These are phyloP conservation scores for Ascochyta lentis DNA, from an alignment of 2,329 filamentous ascomycete genomes.

Conservation along the genomic window DNA sequence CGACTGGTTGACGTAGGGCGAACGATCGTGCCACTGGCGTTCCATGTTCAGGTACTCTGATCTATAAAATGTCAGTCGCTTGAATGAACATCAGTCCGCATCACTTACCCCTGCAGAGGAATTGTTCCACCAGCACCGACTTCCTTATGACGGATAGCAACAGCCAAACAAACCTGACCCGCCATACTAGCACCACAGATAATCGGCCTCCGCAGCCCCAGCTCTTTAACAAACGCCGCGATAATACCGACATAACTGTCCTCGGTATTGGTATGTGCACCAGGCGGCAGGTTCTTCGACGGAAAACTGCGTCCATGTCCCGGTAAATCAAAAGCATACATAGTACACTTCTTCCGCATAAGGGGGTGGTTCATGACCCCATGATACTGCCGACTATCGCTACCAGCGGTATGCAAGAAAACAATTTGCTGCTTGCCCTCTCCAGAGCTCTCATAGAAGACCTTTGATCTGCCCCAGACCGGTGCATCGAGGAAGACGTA, in stretches of 20 bases:
- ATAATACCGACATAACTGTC: conserved; percentile 57
- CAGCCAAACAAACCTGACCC: conserved; percentile 57
- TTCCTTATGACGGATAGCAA: conserved; percentile 56
- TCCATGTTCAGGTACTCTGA: conserved; percentile 53
- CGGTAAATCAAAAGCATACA: conserved; percentile 60
- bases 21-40: conserved; percentile 55
- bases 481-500: conserved; percentile 57
- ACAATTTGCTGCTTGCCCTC: conserved; percentile 55
- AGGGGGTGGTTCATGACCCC: conserved; percentile 58
- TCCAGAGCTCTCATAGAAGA: conserved; percentile 59
- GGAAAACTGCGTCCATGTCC: conserved; percentile 59
- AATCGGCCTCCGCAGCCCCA: conserved; percentile 55
- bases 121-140: conserved; percentile 56
- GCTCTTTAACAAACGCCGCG: conserved; percentile 52
- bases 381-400: conserved; percentile 59
- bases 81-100: not conserved
- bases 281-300: conserved; percentile 49
- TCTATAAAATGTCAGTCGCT: conserved; percentile 28
- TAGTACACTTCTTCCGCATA: conserved; percentile 57
- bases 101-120: conserved; percentile 52
- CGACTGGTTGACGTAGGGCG: conserved; percentile 56
- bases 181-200: conserved; percentile 61
- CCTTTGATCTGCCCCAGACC: conserved; percentile 57
- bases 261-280: conserved; percentile 58
- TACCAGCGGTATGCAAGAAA: conserved; percentile 56